Conservation (phyloP, 2,329 filamentous ascomycete genomes). For the Aspergillus ibericus region DNA sequence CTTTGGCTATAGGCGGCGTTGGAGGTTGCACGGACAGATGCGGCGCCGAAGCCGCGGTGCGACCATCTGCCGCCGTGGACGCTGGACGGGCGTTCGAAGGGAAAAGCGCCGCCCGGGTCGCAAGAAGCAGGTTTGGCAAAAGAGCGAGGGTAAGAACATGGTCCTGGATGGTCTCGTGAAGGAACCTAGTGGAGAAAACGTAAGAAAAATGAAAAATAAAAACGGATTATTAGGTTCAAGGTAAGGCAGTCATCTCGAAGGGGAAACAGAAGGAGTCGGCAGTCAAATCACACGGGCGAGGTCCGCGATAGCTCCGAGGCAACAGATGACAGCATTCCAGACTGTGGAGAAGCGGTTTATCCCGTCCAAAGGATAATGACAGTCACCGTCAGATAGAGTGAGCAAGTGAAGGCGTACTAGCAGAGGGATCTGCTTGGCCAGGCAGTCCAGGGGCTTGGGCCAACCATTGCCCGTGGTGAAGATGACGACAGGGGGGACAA, state of each 20-base stretch:
- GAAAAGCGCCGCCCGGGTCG: slow-evolving; percentile 76
- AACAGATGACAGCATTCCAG: slow-evolving; percentile 1
- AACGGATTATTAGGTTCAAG: slow-evolving; percentile 3
- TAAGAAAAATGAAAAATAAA: slow-evolving; percentile 14
- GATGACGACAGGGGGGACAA: slow-evolving; percentile 15
- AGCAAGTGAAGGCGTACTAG: slow-evolving; percentile 12
- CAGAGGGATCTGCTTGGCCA: slow-evolving; percentile 32
- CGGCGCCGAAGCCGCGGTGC: slow-evolving; percentile 19
- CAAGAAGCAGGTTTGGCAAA: slow-evolving; percentile 59
- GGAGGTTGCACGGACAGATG: slow-evolving; percentile 26
- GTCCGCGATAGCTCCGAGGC: background rate
- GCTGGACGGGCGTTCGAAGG: slow-evolving; percentile 77
- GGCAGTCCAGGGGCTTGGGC: slow-evolving; percentile 33
- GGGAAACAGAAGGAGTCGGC: background rate
- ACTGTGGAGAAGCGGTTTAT: slow-evolving; percentile 22
- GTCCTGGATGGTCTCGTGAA: slow-evolving; percentile 54
- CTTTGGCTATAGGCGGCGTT: slow-evolving; percentile 17
- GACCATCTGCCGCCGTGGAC: slow-evolving; percentile 14
- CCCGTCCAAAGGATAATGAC: background rate
- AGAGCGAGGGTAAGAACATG: slow-evolving; percentile 63
- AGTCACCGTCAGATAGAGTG: slow-evolving; percentile 6
- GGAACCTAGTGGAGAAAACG: slow-evolving; percentile 37
- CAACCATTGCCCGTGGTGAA: slow-evolving; percentile 25
- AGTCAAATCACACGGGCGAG: background rate
- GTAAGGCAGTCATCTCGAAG: background rate